phyloP scores from a whole-genome alignment of 352 stramenopile genomes.

The Pythium catenulatum region DNA sequence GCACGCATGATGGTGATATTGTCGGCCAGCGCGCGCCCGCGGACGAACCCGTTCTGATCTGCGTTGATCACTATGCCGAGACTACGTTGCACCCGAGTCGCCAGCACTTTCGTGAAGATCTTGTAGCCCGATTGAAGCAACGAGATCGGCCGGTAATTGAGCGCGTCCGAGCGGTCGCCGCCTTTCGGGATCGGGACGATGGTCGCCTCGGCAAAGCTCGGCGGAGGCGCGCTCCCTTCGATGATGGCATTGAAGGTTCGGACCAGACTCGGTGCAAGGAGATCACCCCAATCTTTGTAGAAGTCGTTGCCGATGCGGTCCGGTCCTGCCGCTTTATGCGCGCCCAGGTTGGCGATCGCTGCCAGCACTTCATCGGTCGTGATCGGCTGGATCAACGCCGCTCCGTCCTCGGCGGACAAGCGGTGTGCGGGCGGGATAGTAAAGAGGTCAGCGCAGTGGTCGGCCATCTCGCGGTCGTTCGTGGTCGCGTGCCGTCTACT shows the following conservation, averaged over 20 bases:
- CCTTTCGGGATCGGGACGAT: slow-evolving; percentile 46
- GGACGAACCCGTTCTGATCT: slow-evolving; percentile 59
- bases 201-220: background rate
- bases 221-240: background rate
- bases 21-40: background rate
- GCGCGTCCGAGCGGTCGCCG: slow-evolving; percentile 11
- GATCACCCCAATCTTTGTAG: slow-evolving; percentile 9
- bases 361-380: background rate
- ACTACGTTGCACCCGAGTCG: background rate
- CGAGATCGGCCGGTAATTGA: slow-evolving; percentile 60
- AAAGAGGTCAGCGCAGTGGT: background rate
- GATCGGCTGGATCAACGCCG: background rate
- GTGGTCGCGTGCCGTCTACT: background rate
- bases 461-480: background rate
- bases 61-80: slow-evolving; percentile 19
- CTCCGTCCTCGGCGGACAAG: background rate
- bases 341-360: background rate
- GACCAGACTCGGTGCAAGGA: background rate
- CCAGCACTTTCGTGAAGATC: slow-evolving; percentile 47
- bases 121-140: slow-evolving; percentile 54
- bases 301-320: slow-evolving; percentile 25
- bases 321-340: slow-evolving; percentile 7
- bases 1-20: slow-evolving; percentile 22
- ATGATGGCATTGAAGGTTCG: background rate
- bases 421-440: background rate